Conservation (phyloP, 192 early-diverging fungal genomes). For the Podila clonocystis region DNA sequence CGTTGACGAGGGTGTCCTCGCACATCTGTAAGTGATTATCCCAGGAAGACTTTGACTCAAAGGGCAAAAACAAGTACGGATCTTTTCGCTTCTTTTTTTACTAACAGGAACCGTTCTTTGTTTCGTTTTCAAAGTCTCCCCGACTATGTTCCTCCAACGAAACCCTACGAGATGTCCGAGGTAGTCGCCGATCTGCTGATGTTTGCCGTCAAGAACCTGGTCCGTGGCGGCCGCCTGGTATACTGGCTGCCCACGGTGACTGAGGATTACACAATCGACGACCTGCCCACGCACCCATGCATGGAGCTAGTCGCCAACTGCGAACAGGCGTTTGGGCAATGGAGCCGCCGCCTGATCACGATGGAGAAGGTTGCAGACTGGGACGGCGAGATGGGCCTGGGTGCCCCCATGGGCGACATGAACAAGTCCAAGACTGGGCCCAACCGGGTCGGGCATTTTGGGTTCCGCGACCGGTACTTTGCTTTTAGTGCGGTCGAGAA, state of each 20-base stretch:
- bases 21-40: constrained; percentile 52
- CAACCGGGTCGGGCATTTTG: constrained; percentile 29
- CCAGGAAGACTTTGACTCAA: background rate
- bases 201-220: constrained; percentile 84
- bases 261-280: constrained; percentile 81
- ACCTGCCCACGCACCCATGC: constrained; percentile 86
- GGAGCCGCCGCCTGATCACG: constrained; percentile 91
- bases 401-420: constrained; percentile 38
- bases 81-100: background rate
- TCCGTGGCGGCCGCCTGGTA: constrained; percentile 85
- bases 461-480: constrained; percentile 48
- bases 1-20: constrained; percentile 53
- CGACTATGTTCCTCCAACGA: constrained; percentile 89
- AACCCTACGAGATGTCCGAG: constrained; percentile 95
- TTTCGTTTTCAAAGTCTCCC: constrained; percentile 45
- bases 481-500: constrained; percentile 37
- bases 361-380: constrained; percentile 86
- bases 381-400: constrained; percentile 29
- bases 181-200: constrained; percentile 85
- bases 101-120: background rate
- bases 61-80: too few relatives aligned
- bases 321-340: constrained; percentile 94
- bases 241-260: constrained; percentile 97
- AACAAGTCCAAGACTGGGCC: constrained; percentile 46
- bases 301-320: constrained; percentile 88